Evolutionary conservation across 306 rosid species (phyloP).

Genomic region (Oxytropis ochrocephala): DNA sequence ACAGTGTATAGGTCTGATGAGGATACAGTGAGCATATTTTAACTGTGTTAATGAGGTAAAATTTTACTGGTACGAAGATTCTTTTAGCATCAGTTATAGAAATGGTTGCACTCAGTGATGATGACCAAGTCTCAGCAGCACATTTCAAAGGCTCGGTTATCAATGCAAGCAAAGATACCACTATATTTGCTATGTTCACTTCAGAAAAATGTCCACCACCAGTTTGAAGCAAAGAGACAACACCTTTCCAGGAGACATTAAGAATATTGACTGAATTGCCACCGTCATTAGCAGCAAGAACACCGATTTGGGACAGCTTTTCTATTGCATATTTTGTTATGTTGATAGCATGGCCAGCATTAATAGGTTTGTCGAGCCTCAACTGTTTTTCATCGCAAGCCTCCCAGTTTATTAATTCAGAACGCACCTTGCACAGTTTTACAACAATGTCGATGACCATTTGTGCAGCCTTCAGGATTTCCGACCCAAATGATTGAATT

Average conservation of each 20-base stretch:
- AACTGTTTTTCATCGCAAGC: slow-evolving; percentile 28
- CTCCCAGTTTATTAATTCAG: slow-evolving; percentile 43
- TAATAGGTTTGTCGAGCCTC: slow-evolving; percentile 29
- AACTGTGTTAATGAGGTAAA: slow-evolving; percentile 71
- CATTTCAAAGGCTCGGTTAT: slow-evolving; percentile 58
- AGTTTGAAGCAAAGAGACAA: slow-evolving; percentile 78
- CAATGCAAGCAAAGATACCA: slow-evolving; percentile 52
- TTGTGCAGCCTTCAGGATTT: slow-evolving; percentile 45
- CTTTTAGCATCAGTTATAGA: slow-evolving; percentile 76
- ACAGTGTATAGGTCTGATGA: slow-evolving; percentile 50
- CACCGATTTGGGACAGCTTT: slow-evolving; percentile 63
- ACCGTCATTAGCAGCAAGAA: slow-evolving; percentile 75
- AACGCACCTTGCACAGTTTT: slow-evolving; percentile 53
- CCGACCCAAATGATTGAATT: slow-evolving; percentile 49
- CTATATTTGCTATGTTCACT: slow-evolving; percentile 44
- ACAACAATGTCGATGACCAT: slow-evolving; percentile 50
- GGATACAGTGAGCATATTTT: slow-evolving; percentile 77
- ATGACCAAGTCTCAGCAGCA: slow-evolving; percentile 69
- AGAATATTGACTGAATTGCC: slow-evolving; percentile 77
- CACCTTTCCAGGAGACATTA: slow-evolving; percentile 89
- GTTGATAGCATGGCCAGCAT: slow-evolving; percentile 42
- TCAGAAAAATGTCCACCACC: slow-evolving; percentile 43
- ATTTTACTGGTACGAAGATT: slow-evolving; percentile 74
- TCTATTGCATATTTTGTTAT: slow-evolving; percentile 53
- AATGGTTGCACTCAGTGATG: slow-evolving; percentile 40